These are phyloP conservation scores for Neospora caninum DNA, from an alignment of 169 alveolate genomes.

Conservation along the genomic window DNA sequence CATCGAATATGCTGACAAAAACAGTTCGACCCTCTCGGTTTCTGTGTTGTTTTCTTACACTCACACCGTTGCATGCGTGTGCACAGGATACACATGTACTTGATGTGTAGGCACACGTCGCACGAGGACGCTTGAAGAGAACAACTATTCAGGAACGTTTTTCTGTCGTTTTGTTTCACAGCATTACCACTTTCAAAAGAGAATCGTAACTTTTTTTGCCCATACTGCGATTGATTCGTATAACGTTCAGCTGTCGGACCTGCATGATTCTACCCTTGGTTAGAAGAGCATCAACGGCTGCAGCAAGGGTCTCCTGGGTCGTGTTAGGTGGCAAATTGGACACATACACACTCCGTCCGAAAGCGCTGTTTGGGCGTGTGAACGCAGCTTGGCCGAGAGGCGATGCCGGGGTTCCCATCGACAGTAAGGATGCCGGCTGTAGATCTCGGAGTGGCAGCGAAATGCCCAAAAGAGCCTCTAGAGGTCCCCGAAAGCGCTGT, in stretches of 20 bases:
- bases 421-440: background rate
- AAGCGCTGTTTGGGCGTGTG: constrained; percentile 53
- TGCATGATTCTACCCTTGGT: constrained; percentile 41
- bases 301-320: constrained; percentile 27
- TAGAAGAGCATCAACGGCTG: constrained; percentile 11
- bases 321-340: constrained; percentile 51
- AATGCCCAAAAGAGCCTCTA: constrained; percentile 15
- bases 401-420: background rate
- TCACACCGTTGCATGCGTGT: no score
- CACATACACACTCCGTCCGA: constrained; percentile 47
- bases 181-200: no score
- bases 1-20: no score
- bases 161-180: no score
- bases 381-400: background rate
- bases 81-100: no score
- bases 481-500: constrained; percentile 59
- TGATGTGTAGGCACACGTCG: no score
- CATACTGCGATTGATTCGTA: no score
- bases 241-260: background rate
- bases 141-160: no score
- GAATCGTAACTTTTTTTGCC: no score
- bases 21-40: no score
- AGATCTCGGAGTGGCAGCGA: constrained; percentile 29
- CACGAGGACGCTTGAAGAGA: no score
- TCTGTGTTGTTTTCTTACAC: no score